Evolutionary conservation across 805 yeast genomes (phyloP), one percentile per base, ranked within the genome.

Genomic region (Candida montana): DNA sequence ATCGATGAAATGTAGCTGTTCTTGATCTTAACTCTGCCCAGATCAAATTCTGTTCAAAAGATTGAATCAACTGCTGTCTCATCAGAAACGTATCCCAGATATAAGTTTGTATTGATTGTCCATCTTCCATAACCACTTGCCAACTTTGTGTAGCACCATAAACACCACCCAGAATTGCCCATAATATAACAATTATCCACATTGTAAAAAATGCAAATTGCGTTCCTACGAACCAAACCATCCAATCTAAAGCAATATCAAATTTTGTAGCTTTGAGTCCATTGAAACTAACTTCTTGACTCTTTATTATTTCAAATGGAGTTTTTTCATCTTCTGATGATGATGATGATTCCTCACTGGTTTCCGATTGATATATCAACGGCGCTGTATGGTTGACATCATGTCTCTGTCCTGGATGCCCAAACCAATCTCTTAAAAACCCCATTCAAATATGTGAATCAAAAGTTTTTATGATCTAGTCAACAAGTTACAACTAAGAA

Each of bases 11-110:
- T 7, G 44, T 41, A 6, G 40, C 19, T 4, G 29, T 41, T 21
- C 44, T 35, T 11, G 44, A 41, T 32, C 40, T 41, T 12, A 41
- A 36, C 26, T 41, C 44, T 5, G 40, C 35, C 44, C 44, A 41
- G 17, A 36, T 36, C 15, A 41, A 11, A 37, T 36, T 41, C 11
- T 41, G 44, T 17, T 41, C 40, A 17, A 36, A 41, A 2, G 44
- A 41, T 32, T 41, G 44, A 29, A 41, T 31, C 37, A 41, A 35
- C 17, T 41, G 44, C 28, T 41, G 44, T 41, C 44, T 41, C 44
- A 41, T 41, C 24, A 41, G 30, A 15, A 41, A 41, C 3, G 44
- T 41, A 33, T 41, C 44, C 44, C 44, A 41, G 15, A 41, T 41
- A 28, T 41, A 41, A n/a, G 44, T 41, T 18, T 41, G 44, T 15